Evolutionary conservation across 805 yeast genomes (phyloP).

Genomic region (Maudiozyma saulgeensis): DNA sequence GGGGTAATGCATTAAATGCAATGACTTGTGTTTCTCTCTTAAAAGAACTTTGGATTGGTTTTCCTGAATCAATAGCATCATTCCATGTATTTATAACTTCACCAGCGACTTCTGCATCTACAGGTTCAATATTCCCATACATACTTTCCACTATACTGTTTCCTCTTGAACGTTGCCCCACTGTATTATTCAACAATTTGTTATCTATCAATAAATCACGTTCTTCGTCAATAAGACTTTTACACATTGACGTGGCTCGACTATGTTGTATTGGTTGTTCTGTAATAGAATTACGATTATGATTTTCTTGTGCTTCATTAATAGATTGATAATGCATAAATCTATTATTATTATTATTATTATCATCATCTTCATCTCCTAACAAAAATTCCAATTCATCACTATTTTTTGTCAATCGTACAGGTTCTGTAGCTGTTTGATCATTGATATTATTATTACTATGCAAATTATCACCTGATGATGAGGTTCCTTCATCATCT

Average conservation of each 20-base stretch:
- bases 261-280: background rate
- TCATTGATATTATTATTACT: background rate
- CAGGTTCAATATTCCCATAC: slow-evolving; percentile 8
- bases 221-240: slow-evolving; percentile 22
- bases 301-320: background rate
- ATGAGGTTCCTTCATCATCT: slow-evolving; percentile 4
- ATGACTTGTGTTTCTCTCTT: slow-evolving; percentile 38
- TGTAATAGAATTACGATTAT: background rate
- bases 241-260: slow-evolving; percentile 9
- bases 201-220: slow-evolving; percentile 28
- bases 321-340: background rate
- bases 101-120: slow-evolving; percentile 6
- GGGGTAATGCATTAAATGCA: slow-evolving; percentile 44
- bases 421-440: background rate
- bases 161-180: background rate
- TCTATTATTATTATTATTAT: background rate
- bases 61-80: slow-evolving; percentile 24
- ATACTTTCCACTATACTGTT: slow-evolving; percentile 5
- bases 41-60: slow-evolving; percentile 19
- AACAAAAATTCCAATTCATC: background rate
- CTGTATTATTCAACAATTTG: slow-evolving; percentile 12
- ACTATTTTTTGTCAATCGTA: background rate
- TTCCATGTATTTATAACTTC: slow-evolving; percentile 25
- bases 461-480: slow-evolving; percentile 1
- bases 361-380: background rate